Conservation (phyloP, 139 green algal species). For the Chlorella sp. region DNA sequence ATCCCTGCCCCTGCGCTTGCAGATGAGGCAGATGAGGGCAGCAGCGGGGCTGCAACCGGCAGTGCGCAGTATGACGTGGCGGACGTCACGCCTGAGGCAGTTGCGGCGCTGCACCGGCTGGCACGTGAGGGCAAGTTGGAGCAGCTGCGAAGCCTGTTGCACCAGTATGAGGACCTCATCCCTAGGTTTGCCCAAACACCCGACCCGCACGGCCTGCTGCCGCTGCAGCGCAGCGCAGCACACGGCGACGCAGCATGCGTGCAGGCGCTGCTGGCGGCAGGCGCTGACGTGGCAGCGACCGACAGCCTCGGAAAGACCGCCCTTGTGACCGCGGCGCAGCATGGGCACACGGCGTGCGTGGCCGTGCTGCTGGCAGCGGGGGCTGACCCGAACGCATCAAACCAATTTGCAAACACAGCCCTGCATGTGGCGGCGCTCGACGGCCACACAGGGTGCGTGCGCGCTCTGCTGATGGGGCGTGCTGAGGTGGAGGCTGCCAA, state of each 20-base stretch:
- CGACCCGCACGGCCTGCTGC: too few relatives aligned
- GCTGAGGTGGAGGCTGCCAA: neutral
- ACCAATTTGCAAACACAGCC: neutral
- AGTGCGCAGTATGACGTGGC: too few relatives aligned
- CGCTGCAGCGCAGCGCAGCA: neutral
- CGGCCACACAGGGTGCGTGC: neutral
- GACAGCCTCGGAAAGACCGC: neutral
- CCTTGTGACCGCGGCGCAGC: neutral
- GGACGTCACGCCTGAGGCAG: too few relatives aligned
- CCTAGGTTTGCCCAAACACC: too few relatives aligned
- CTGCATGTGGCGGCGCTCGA: neutral
- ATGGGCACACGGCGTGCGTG: neutral
- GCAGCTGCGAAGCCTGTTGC: too few relatives aligned
- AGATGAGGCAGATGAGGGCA: too few relatives aligned
- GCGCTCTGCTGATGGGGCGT: neutral
- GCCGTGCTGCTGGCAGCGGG: neutral
- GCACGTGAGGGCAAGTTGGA: too few relatives aligned
- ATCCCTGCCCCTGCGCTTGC: too few relatives aligned
- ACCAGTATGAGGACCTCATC: too few relatives aligned
- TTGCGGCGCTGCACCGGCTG: too few relatives aligned
- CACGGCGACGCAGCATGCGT: neutral
- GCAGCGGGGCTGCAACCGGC: too few relatives aligned
- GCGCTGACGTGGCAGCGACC: neutral
- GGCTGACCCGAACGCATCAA: neutral
- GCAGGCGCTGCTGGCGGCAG: neutral